A percentile compares a stretch with the other conserved stretches of the same genome.
These are phyloP conservation scores for Proliferodiscus dingleyae DNA, from an alignment of 2,329 filamentous ascomycete species.

Conservation along the genomic window DNA sequence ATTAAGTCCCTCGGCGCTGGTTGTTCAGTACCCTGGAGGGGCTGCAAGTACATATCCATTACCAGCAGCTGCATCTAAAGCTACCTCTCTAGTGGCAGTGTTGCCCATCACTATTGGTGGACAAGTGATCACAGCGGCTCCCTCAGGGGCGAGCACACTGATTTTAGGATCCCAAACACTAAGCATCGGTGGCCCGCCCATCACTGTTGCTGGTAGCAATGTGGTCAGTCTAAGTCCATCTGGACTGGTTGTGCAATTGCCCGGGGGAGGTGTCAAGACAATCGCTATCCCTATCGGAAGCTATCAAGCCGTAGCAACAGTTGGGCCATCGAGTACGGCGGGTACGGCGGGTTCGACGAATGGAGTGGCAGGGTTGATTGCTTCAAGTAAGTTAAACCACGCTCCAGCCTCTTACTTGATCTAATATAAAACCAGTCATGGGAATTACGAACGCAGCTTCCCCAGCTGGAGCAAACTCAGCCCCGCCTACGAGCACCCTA, in stretches of 20 bases:
- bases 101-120: slow-evolving; percentile 5
- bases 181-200: slow-evolving; percentile 2
- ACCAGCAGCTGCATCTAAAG: not conserved
- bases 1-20: slow-evolving; percentile 8
- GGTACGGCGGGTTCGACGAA: not conserved
- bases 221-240: slow-evolving; percentile 8
- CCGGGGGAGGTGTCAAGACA: slow-evolving; percentile 8
- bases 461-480: too few relatives aligned
- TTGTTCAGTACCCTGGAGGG: slow-evolving; percentile 15
- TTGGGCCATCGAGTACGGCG: too few relatives aligned
- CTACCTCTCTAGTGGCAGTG: not conserved
- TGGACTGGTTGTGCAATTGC: slow-evolving; percentile 8
- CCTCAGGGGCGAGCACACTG: slow-evolving; percentile 1
- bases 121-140: slow-evolving; percentile 2
- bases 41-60: slow-evolving; percentile 6
- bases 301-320: not conserved
- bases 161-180: slow-evolving; percentile 7
- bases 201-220: slow-evolving; percentile 5
- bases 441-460: too few relatives aligned
- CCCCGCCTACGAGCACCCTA: too few relatives aligned
- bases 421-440: too few relatives aligned
- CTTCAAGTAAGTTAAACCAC: slow-evolving; percentile 3
- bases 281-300: slow-evolving; percentile 3
- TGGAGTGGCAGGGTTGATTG: slow-evolving; percentile 1
- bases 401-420: not conserved